phyloP scores from a whole-genome alignment of 495 filamentous ascomycete species.

The Haplographium delicatum region DNA sequence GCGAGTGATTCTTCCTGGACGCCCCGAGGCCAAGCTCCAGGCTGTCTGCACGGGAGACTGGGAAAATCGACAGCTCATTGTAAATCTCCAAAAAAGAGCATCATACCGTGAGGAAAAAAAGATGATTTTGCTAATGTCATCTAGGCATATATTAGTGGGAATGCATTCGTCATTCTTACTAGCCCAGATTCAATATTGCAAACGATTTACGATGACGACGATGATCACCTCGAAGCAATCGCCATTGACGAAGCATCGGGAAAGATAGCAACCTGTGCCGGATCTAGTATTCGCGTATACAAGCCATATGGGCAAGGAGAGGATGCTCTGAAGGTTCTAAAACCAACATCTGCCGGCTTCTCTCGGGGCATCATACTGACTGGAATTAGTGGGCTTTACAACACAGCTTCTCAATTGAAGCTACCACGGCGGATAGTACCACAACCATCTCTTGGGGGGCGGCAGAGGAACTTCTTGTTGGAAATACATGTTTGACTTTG shows the following conservation, averaged over 20 bases:
- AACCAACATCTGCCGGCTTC: not conserved
- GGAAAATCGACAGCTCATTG: slow-evolving; percentile 74
- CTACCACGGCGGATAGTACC: slow-evolving; percentile 36
- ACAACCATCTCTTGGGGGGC: slow-evolving; percentile 81
- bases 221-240: slow-evolving; percentile 63
- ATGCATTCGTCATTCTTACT: slow-evolving; percentile 76
- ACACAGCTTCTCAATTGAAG: slow-evolving; percentile 28
- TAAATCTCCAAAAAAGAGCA: too few species aligned
- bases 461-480: slow-evolving; percentile 74
- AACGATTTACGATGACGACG: slow-evolving; percentile 84
- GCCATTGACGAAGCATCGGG: slow-evolving; percentile 75
- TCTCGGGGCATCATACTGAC: slow-evolving; percentile 38
- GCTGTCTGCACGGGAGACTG: slow-evolving; percentile 82
- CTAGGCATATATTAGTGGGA: slow-evolving; percentile 85
- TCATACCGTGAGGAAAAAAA: not conserved
- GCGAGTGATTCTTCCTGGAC: slow-evolving; percentile 82
- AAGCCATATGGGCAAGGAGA: slow-evolving; percentile 67
- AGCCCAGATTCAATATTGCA: slow-evolving; percentile 72
- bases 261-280: slow-evolving; percentile 73
- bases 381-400: slow-evolving; percentile 44
- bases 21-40: slow-evolving; percentile 84
- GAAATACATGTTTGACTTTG: slow-evolving; percentile 64
- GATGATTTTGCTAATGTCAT: slow-evolving; percentile 28
- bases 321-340: slow-evolving; percentile 59
- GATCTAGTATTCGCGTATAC: slow-evolving; percentile 67